Conservation (phyloP, 352 stramenopile species). For the Globisporangium parvum region DNA sequence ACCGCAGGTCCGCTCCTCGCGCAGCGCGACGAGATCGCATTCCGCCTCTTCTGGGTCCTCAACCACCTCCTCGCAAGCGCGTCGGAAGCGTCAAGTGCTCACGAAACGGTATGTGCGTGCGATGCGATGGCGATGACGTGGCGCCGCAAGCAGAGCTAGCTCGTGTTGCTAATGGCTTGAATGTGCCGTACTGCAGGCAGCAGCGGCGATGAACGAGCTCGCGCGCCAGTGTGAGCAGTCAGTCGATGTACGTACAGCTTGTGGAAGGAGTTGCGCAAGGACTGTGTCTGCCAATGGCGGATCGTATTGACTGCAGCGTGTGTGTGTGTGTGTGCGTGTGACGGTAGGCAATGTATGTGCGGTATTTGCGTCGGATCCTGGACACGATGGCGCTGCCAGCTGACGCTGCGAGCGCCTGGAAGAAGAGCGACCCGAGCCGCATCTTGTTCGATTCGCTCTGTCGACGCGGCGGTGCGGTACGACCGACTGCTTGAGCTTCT, state of each 20-base stretch:
- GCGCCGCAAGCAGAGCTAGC: background rate
- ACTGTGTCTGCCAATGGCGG: background rate
- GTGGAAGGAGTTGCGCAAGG: no score
- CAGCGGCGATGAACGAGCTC: conserved; percentile 25
- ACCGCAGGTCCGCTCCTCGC: conserved; percentile 35
- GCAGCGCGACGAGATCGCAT: conserved; percentile 40
- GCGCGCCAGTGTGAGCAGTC: conserved; percentile 21
- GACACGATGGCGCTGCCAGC: conserved; percentile 42
- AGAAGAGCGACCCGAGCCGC: conserved; percentile 50
- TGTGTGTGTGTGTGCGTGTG: background rate
- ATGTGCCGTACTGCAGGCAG: conserved; percentile 25
- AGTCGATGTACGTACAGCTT: conserved; percentile 32
- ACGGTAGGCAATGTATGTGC: conserved; percentile 45
- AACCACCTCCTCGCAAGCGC: conserved; percentile 64
- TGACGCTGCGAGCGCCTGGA: conserved; percentile 35
- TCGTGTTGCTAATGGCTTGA: background rate
- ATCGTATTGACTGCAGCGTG: background rate
- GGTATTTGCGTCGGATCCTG: conserved; percentile 49
- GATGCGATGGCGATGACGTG: background rate
- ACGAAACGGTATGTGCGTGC: conserved; percentile 44
- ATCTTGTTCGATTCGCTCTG: conserved; percentile 79
- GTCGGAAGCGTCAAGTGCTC: conserved; percentile 36
- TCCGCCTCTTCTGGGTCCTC: conserved; percentile 79
- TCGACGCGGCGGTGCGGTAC: conserved; percentile 52
- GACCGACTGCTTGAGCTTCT: background rate